Evolutionary conservation across 164 flowering plant genomes (phyloP).

Genomic region (Nelumbo lutea): DNA sequence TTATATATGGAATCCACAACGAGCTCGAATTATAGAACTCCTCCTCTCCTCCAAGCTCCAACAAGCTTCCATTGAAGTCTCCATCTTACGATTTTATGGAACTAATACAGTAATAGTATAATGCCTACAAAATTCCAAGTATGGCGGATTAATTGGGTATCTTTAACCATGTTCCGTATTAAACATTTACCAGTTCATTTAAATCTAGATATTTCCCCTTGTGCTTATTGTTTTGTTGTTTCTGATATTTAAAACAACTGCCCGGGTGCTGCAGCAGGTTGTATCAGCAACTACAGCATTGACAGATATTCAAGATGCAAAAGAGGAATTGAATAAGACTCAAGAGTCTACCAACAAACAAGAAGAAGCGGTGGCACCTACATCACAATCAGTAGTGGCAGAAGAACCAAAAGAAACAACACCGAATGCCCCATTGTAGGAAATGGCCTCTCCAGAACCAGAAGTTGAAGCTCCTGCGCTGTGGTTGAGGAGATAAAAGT

Average conservation of each 20-base stretch:
- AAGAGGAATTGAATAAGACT: slow-evolving; percentile 22
- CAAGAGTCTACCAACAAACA: slow-evolving; percentile 11
- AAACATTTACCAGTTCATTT: no score
- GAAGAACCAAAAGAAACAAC: slow-evolving; percentile 8
- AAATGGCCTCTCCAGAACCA: background rate
- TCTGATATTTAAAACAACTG: background rate
- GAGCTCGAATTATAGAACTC: no score
- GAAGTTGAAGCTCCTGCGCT: slow-evolving; percentile 15
- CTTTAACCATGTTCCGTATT: no score
- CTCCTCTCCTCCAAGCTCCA: no score
- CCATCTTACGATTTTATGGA: no score
- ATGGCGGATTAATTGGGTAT: no score
- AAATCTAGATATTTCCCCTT: no score
- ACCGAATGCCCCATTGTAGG: slow-evolving; percentile 14
- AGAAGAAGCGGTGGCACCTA: background rate
- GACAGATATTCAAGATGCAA: slow-evolving; percentile 22
- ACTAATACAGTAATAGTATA: no score
- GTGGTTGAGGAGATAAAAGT: slow-evolving; percentile 23
- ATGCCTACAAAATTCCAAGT: no score
- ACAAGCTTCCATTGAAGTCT: no score
- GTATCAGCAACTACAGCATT: slow-evolving; percentile 27
- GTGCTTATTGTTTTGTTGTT: background rate
- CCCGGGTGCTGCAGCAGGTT: slow-evolving; percentile 26
- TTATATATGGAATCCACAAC: no score
- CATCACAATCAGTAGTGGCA: slow-evolving; percentile 5